Base-by-base conservation (phyloP, 164 flowering plant genomes). In the Chimonanthus salicifolius region DNA sequence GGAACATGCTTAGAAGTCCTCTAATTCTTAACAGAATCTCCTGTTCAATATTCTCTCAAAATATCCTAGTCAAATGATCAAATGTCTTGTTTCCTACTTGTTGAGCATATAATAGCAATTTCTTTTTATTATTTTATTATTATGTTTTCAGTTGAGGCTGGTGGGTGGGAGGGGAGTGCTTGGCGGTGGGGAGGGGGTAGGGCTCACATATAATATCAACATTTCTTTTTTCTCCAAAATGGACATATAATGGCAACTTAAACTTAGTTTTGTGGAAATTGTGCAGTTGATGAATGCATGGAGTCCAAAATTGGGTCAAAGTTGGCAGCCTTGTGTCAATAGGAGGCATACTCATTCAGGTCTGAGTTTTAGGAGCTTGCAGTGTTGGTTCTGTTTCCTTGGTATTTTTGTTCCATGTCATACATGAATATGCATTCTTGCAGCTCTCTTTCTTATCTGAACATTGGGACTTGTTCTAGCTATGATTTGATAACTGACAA, bases 321-420 rank as follows among this genome's bases (percentile, higher is more conserved):
- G 68, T 76, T 94, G 98, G 98, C 87, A 83, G 80, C 94, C 96
- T 50, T 88, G 88, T 77, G 76, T 81, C 18, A 81, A 77, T n/a
- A 74, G 69, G 74, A 82, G 71, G 62, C 71, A 67, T 62, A 69
- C 88, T 62, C 76, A 78, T 74, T 58, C 87, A 90, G 98, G 98
- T 91, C 68, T 73, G 82, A 58, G 65, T 72, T 80, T 72, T 43
- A 50, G 18, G 70, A 48, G 75, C 21, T 66, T 47, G 45, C 45
- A 66, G 15, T 21, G 7, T 63, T 18, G 44, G 6, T 13, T 65
- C 44, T 44, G 48, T 33, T 16, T 66, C 60, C 4, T 66, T 4
- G 8, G 51, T 64, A 46, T 43, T 6, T 21, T 6, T 64, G 44
- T 1, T 33, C 33, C 33, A 33, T 33, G 33, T 1, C 33, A 33